A percentile compares a stretch with the other conserved stretches of the same genome.
Conservation (phyloP, 257 asterid genomes). For the Solanum pimpinellifolium region DNA sequence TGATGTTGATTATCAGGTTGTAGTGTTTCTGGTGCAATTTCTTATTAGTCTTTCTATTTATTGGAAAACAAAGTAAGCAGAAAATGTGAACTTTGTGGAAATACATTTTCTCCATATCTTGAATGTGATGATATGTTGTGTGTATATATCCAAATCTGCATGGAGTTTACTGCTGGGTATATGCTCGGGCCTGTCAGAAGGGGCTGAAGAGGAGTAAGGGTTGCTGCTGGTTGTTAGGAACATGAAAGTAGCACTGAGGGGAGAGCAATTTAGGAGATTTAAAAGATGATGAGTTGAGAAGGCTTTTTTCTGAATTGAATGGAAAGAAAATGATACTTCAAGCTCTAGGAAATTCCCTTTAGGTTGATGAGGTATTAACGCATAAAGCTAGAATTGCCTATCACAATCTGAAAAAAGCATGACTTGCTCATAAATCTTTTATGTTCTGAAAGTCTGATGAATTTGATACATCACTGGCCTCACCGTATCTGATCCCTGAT, state of each 20-base stretch:
- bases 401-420: background rate
- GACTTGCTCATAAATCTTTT: background rate
- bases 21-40: background rate
- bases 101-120: background rate
- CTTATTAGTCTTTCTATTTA: background rate
- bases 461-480: background rate
- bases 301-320: background rate
- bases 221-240: background rate
- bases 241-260: background rate
- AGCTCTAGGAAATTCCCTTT: background rate
- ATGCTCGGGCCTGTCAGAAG: background rate
- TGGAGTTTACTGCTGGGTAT: background rate
- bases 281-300: background rate
- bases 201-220: background rate
- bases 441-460: background rate
- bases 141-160: background rate
- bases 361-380: background rate
- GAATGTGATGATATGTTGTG: background rate
- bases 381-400: background rate
- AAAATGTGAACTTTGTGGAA: background rate
- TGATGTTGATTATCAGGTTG: background rate
- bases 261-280: background rate
- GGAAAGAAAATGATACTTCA: background rate
- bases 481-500: background rate
- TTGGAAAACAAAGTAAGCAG: background rate